phyloP scores from a whole-genome alignment of 352 stramenopile species.

The Globisporangium solare region DNA sequence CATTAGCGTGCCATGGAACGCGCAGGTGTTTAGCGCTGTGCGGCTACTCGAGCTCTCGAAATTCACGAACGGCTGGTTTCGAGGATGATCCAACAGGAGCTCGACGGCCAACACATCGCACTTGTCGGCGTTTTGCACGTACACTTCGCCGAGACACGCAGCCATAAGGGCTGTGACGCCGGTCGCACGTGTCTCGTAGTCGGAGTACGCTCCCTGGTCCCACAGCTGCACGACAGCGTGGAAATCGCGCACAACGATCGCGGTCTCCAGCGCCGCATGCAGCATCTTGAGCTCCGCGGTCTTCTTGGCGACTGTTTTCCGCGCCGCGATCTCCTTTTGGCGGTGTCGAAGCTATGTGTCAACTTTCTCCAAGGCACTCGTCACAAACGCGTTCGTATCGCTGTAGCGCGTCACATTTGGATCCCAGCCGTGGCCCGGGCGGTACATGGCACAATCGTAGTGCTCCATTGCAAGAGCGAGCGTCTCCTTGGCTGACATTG shows the following conservation, averaged over 20 bases:
- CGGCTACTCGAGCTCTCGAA: constrained; percentile 48
- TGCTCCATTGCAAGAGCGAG: constrained; percentile 36
- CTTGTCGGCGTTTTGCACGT: constrained; percentile 48
- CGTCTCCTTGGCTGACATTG: constrained; percentile 43
- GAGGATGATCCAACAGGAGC: constrained; percentile 47
- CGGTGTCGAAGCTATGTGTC: constrained; percentile 15
- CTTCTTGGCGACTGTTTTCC: constrained; percentile 49
- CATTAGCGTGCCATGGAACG: constrained; percentile 37
- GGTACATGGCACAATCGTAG: constrained; percentile 41
- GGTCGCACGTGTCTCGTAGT: constrained; percentile 47
- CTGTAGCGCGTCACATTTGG: constrained; percentile 29
- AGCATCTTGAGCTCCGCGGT: constrained; percentile 33
- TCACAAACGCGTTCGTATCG: constrained; percentile 30
- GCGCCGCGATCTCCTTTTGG: constrained; percentile 26
- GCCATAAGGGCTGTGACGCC: constrained; percentile 45
- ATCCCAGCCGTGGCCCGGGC: constrained; percentile 30
- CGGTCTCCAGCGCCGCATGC: constrained; percentile 36
- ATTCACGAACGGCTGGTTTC: constrained; percentile 53
- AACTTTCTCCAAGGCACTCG: constrained; percentile 17
- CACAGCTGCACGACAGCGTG: constrained; percentile 24
- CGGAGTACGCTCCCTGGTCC: constrained; percentile 56
- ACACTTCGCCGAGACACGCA: constrained; percentile 53
- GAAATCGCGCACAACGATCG: constrained; percentile 49
- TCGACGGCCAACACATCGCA: constrained; percentile 47
- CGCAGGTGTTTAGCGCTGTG: constrained; percentile 43